These are phyloP conservation scores for Collariella sp. DNA, from an alignment of 495 filamentous ascomycete genomes.

Conservation along the genomic window DNA sequence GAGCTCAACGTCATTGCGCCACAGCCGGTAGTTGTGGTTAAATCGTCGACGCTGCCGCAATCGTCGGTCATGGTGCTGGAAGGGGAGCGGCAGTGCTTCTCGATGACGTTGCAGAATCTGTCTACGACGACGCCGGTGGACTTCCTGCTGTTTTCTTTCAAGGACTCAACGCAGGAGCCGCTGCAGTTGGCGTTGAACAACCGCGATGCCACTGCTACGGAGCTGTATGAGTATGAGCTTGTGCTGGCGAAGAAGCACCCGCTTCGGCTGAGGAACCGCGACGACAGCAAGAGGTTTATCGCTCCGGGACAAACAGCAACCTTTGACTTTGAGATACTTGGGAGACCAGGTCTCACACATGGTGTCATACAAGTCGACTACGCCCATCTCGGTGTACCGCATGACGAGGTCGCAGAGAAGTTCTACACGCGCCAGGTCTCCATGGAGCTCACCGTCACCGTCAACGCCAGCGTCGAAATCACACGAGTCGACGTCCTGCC, in stretches of 20 bases:
- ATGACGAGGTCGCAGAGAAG: constrained; percentile 53
- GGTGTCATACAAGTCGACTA: constrained; percentile 80
- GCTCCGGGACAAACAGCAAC: constrained; percentile 57
- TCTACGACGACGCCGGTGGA: constrained; percentile 66
- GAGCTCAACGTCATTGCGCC: constrained; percentile 61
- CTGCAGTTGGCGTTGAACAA: constrained; percentile 65
- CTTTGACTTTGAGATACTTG: constrained; percentile 77
- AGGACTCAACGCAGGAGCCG: constrained; percentile 73
- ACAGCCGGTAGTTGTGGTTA: constrained; percentile 69
- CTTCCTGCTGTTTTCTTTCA: constrained; percentile 76
- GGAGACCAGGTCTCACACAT: constrained; percentile 75
- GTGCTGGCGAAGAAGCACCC: constrained; percentile 67
- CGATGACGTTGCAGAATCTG: constrained; percentile 69
- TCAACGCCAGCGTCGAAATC: constrained; percentile 81
- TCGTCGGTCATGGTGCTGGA: constrained; percentile 86
- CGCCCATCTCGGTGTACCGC: constrained; percentile 56
- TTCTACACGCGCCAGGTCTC: constrained; percentile 82
- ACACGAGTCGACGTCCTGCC: constrained; percentile 70
- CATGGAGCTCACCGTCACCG: constrained; percentile 76
- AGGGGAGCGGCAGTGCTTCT: constrained; percentile 70
- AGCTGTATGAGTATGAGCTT: constrained; percentile 78
- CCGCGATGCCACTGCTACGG: constrained; percentile 64
- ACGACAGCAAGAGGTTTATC: constrained; percentile 49
- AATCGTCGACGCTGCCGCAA: constrained; percentile 70
- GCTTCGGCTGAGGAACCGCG: constrained; percentile 52